Evolutionary conservation across 2,329 filamentous ascomycete species (phyloP), one percentile per base, ranked within the genome.

Genomic region (Xylariaceae sp.): DNA sequence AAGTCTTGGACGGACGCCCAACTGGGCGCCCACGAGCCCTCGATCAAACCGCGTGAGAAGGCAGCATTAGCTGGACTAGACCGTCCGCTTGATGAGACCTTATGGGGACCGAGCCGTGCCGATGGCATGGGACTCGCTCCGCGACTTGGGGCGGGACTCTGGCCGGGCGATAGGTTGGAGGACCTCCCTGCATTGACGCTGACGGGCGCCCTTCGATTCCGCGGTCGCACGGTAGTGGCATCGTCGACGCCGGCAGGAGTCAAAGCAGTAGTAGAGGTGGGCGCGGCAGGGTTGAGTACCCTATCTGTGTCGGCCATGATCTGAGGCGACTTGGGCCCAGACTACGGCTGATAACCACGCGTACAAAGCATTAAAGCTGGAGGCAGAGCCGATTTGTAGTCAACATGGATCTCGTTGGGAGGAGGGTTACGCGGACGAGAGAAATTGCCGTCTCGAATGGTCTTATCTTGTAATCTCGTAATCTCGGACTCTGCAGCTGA

Each of bases 1-100:
- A 85, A 75, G 40, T 79, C 81, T 55, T 83, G 79, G 2, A 85
- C 77, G 4, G 81, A 82, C 2, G 78, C 74, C 82, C 82, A 85
- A 65, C 77, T 79, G 29, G 81, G 77, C 1, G 77, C 71, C 75
- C 81, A 82, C 2, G 81, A 78, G 44, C 80, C 77, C 51, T 79
- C 80, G 9, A 83, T 70, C 45, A 83, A 72, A 23, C 76, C 74
- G 46, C 74, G 70, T 42, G 73, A 75, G 44, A 73, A 71, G 7
- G 65, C 56, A 18, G 60, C 60, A n/a, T 68, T 70, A 45, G 66
- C 61, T 19, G 69, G 68, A 46, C 65, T 71, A 7, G 68, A 64
- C 37, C 65, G 60, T 7, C 68, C 66, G 40, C 61, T 67, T 4
- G 62, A 52, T 37, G 64, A 59, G 19, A 63, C 48, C 48, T 68